phyloP scores from a whole-genome alignment of 169 alveolate species.

The Plasmodium inui region DNA sequence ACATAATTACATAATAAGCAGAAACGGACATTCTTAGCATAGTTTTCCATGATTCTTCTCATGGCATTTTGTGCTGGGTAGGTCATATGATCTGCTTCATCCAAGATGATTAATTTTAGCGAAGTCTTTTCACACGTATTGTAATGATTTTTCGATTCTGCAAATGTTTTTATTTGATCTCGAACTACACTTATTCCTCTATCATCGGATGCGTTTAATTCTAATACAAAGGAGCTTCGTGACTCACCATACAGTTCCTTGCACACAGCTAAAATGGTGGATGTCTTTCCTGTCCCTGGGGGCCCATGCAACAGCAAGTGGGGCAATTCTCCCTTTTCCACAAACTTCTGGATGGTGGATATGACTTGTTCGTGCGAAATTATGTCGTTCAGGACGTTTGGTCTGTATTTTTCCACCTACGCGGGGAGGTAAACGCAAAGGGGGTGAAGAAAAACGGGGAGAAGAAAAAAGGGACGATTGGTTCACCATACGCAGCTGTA shows the following conservation, averaged over 20 bases:
- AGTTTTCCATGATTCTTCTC: constrained; percentile 98
- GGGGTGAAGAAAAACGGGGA: constrained; percentile 12
- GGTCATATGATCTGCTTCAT: constrained; percentile 99
- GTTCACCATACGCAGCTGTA: not conserved
- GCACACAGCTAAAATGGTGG: constrained; percentile 94
- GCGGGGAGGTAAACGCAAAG: constrained; percentile 26
- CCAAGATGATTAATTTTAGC: constrained; percentile 94
- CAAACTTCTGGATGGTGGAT: constrained; percentile 92
- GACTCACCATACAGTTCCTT: constrained; percentile 92
- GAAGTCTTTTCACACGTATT: constrained; percentile 77
- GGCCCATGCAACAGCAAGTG: constrained; percentile 97
- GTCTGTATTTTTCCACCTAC: constrained; percentile 97
- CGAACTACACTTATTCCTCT: constrained; percentile 98
- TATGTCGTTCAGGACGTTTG: constrained; percentile 92
- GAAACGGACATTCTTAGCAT: constrained; percentile 96
- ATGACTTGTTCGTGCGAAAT: constrained; percentile 96
- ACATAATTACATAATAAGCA: constrained; percentile 97
- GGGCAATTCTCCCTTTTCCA: constrained; percentile 95
- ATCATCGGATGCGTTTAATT: constrained; percentile 98
- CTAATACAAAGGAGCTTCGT: constrained; percentile 88
- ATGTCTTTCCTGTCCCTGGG: constrained; percentile 97
- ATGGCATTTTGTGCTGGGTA: constrained; percentile 97
- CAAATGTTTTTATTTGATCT: constrained; percentile 95
- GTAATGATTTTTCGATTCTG: constrained; percentile 88
- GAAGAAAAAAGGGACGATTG: not conserved